Evolutionary conservation across 164 flowering plant species (phyloP), one percentile per base, ranked within the genome.

Genomic region (Warburgia ugandensis): DNA sequence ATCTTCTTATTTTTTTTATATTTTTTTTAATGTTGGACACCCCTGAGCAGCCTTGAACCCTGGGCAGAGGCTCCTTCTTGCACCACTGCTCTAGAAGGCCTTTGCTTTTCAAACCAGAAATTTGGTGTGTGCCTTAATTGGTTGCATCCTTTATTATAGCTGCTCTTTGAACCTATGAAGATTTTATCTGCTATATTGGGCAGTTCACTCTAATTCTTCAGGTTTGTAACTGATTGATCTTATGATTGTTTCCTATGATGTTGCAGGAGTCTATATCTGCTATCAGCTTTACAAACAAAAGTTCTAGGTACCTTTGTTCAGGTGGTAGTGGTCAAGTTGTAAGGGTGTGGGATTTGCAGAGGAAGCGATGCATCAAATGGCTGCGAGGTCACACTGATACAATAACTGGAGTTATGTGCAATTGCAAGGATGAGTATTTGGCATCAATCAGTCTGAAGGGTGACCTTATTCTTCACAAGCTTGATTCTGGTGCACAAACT

Each of bases 281-380:
- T 48, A 78, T 94, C 45, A 89, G 78, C 73, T 94, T 94, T 71
- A 86, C 95, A 77, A 89, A 76, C 68, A 94, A 89, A 69, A 77
- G 82, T 53, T 89, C 97, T 38, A 76, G 97, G 67, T 94, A 94
- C 65, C 73, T 94, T 50, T 89, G 99, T 64, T 78, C 99, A 38
- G 97, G 94, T 14, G 99, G 97, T 49, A 84, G 69, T 67, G 87
- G 92, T 46, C 90, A 84, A 62, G 81, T 89, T 63, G 96, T 94
- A 25, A 71, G 92, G 60, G 80, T 94, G 60, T 94, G 99, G 99
- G 99, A 94, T 70, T 68, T 94, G 72, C 95, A 94, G 63, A 79
- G 89, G 56, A 94, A 86, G 53, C 86, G 87, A 6, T 89, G 99
- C 65, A 85, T 89, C 39, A 94, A 69, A 52, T 58, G 94, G 90